Conservation (phyloP, 352 stramenopile species). For the Phytophthora pluvialis region DNA sequence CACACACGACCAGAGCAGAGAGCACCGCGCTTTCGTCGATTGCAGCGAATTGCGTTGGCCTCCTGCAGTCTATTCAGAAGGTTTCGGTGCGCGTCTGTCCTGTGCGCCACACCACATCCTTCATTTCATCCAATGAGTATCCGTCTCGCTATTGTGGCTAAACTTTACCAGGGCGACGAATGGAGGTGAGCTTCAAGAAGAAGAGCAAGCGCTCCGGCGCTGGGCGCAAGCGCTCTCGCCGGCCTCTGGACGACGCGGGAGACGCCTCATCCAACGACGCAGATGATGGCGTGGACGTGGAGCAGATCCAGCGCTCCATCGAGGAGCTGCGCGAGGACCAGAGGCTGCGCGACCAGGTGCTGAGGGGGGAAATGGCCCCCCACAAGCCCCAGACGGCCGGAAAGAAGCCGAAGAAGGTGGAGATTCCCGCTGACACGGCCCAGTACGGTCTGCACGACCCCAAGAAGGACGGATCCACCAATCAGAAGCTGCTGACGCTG, state of each 20-base stretch:
- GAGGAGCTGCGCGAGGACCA: slow-evolving; percentile 80
- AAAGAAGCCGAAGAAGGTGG: slow-evolving; percentile 20
- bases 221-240: slow-evolving; percentile 50
- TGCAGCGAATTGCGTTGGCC: slow-evolving; percentile 15
- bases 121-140: slow-evolving; percentile 28
- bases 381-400: slow-evolving; percentile 24
- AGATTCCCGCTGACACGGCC: slow-evolving; percentile 2
- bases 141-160: too few species aligned
- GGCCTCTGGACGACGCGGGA: slow-evolving; percentile 27
- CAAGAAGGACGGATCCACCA: slow-evolving; percentile 71
- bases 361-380: slow-evolving; percentile 38
- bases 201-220: slow-evolving; percentile 41
- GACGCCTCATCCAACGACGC: not conserved
- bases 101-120: not conserved
- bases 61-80: not conserved
- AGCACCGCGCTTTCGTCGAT: slow-evolving; percentile 20
- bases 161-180: too few species aligned
- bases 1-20: slow-evolving; percentile 27
- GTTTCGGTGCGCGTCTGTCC: slow-evolving; percentile 2
- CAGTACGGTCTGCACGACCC: slow-evolving; percentile 79
- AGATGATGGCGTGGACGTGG: slow-evolving; percentile 19
- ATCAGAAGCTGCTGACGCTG: slow-evolving; percentile 75
- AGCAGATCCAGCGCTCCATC: slow-evolving; percentile 60
- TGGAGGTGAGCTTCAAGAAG: slow-evolving; percentile 67
- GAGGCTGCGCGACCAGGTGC: slow-evolving; percentile 53